phyloP scores from a whole-genome alignment of 208 protist genomes.

The Trypanosoma scelopori region DNA sequence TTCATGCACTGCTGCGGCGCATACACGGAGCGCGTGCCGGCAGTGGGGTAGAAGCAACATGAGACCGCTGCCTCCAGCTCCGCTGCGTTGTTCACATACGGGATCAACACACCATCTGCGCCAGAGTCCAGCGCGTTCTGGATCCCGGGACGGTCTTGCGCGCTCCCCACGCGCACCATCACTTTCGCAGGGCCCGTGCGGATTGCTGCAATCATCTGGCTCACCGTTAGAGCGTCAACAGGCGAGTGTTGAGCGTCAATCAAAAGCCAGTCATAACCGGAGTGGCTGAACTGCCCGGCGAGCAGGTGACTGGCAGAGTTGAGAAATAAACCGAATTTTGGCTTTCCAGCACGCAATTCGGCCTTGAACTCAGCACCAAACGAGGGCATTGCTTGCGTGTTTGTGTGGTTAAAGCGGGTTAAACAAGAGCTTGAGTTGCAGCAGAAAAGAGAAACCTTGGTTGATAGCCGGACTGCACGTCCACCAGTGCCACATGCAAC shows the following conservation, averaged over 20 bases:
- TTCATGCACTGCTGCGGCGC: conserved; percentile 84
- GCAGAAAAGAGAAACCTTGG: not conserved
- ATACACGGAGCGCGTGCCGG: conserved; percentile 76
- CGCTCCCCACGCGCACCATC: conserved; percentile 79
- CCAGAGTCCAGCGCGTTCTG: conserved; percentile 76
- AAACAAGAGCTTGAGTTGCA: not conserved
- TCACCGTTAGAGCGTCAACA: conserved; percentile 51
- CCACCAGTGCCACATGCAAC: no score
- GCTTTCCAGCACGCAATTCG: conserved; percentile 72
- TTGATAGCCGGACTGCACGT: no score
- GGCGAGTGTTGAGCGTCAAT: conserved; percentile 80
- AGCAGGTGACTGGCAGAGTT: conserved; percentile 70
- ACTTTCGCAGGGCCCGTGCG: conserved; percentile 55
- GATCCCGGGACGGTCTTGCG: conserved; percentile 71
- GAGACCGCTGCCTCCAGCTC: conserved; percentile 73
- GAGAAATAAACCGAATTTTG: conserved; percentile 81
- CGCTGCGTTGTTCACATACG: conserved; percentile 76
- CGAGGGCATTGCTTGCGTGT: conserved; percentile 32
- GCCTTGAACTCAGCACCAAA: conserved; percentile 79
- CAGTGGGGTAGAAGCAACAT: conserved; percentile 80
- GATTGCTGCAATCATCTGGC: conserved; percentile 67
- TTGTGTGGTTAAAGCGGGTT: not conserved
- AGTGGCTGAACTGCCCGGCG: conserved; percentile 81
- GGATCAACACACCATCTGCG: conserved; percentile 79
- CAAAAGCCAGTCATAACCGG: conserved; percentile 82